Base-by-base conservation (phyloP, 2,329 filamentous ascomycete species). In the Aspergillus sp. region DNA sequence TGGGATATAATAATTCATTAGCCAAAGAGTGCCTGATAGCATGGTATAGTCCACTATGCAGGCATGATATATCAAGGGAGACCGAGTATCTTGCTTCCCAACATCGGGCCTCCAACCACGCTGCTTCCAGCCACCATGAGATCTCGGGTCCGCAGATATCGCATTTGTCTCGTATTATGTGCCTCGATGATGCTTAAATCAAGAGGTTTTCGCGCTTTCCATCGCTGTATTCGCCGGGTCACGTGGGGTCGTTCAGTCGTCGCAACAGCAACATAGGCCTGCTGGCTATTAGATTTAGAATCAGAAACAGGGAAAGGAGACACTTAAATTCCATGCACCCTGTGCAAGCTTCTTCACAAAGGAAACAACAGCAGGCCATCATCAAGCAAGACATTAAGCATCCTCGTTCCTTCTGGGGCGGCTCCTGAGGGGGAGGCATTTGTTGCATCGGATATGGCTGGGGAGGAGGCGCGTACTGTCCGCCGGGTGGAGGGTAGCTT, bases 401-500 rank as follows among this genome's bases (percentile, higher is more conserved):
- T 4, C 61, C 61, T 29, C 55, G 58, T n/a, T 63, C 58, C 32
- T 60, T 58, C 52, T 56, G 58, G 12, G 53, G 22, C 12, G 50
- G n/a, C 29, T 63, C 58, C 39, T 54, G 58, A 36, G 61, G 61
- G 9, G 61, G 61, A 11, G 61, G 61, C 12, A 57, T 42, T 26
- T 58, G 56, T 49, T 60, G 58, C 61, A 61, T 61, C 32, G 55
- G 55, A 42, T 58, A 54, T 2, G 59, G 58, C 46, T 57, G 58
- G 9, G 53, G 58, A 49, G 61, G 61, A 24, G 58, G 58, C 24
- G 36, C 36, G 36, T 63, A 61, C 49, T 63, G 60, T 16, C 60
- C 60, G 39, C 55, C 54, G 6, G 58, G 60, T 32, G 61, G 61
- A 52, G 61, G 61, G 18, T 63, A 63, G 31, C 60, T 60, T 29